A percentile compares a stretch with the other conserved stretches of the same genome.
Conservation (phyloP, 1,284 basidiomycete genomes). For the Pyrrhoderma lamaoense region DNA sequence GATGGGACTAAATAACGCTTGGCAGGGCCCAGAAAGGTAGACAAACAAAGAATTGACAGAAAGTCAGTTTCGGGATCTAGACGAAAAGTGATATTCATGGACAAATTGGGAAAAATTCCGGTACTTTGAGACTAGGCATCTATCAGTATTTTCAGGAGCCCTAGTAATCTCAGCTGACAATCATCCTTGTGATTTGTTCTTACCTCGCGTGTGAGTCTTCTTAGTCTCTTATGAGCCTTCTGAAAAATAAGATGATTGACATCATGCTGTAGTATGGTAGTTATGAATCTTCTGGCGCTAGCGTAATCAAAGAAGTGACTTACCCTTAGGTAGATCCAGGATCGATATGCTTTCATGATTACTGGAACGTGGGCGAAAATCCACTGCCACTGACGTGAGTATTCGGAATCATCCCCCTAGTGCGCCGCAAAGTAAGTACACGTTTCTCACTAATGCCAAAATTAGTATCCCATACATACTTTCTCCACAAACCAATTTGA, state of each 20-base stretch:
- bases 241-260: conserved; percentile 8
- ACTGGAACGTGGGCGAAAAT: conserved; percentile 43
- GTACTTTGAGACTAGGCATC: too few relatives aligned
- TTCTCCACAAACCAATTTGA: conserved; percentile 33
- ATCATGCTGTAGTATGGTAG: conserved; percentile 7
- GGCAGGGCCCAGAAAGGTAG: too few relatives aligned
- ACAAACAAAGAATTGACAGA: too few relatives aligned
- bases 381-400: conserved; percentile 39
- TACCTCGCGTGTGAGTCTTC: conserved; percentile 11
- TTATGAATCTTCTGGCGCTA: neutral
- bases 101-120: too few relatives aligned
- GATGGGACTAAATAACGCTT: too few relatives aligned
- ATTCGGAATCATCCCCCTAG: conserved; percentile 28
- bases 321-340: conserved; percentile 38
- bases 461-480: conserved; percentile 19
- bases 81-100: too few relatives aligned
- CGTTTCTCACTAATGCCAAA: neutral
- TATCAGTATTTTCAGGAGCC: too few relatives aligned
- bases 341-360: conserved; percentile 40
- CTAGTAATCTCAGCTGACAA: neutral
- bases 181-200: neutral
- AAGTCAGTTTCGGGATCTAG: too few relatives aligned
- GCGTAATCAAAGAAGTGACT: conserved; percentile 10
- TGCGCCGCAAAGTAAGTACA: neutral
- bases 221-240: conserved; percentile 7